Percentiles rank a stretch among this genome's conserved stretches.
Evolutionary conservation across 2,329 filamentous ascomycete genomes (phyloP).

Genomic region (Atkinsonella texensis): DNA sequence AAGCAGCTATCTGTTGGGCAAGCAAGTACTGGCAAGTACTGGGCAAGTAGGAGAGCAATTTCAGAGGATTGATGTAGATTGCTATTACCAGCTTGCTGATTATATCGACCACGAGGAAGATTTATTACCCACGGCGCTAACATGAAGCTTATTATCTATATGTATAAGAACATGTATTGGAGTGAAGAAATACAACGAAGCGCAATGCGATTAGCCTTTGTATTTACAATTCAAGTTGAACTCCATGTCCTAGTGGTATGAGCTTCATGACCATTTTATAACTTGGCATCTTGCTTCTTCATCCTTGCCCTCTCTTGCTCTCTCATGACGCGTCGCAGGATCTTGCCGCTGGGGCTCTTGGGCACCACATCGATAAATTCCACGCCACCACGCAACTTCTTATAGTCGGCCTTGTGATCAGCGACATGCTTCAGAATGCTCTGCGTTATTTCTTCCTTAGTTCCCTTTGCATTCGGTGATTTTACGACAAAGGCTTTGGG

Average conservation of each 20-base stretch:
- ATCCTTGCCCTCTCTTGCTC: slow-evolving; percentile 16
- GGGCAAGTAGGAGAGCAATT: not conserved
- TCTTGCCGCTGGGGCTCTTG: slow-evolving; percentile 51
- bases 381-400: slow-evolving; percentile 37
- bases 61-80: too few relatives aligned
- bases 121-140: too few relatives aligned
- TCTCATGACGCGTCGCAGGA: slow-evolving; percentile 35
- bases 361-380: slow-evolving; percentile 44
- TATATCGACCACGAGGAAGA: too few relatives aligned
- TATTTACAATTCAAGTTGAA: not conserved
- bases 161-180: not conserved
- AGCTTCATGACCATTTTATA: too few relatives aligned
- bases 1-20: not conserved
- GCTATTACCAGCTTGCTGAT: too few relatives aligned
- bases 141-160: too few relatives aligned
- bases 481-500: slow-evolving; percentile 51
- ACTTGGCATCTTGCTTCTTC: not conserved
- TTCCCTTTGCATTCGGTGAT: slow-evolving; percentile 5
- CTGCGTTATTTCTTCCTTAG: slow-evolving; percentile 9
- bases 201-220: not conserved
- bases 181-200: not conserved
- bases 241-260: too few relatives aligned
- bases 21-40: too few relatives aligned
- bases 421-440: slow-evolving; percentile 5
- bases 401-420: slow-evolving; percentile 22